Base-by-base conservation (phyloP, 2,329 filamentous ascomycete genomes). In the Pseudophaeomoniella oleicola region DNA sequence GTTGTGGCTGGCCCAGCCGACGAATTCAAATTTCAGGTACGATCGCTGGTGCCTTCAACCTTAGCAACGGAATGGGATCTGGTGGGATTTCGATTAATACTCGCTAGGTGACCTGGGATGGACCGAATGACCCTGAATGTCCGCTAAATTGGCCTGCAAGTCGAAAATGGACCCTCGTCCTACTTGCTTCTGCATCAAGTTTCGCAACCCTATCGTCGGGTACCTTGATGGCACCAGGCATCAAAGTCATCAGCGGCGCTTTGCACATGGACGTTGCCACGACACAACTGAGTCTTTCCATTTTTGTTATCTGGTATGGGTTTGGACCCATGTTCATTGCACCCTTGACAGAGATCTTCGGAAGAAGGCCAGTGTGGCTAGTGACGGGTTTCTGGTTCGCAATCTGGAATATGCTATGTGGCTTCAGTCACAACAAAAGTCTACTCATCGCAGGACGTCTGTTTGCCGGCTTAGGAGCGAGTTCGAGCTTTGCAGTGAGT, bases 151-250 rank as follows among this genome's bases (percentile, higher is more conserved):
- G 71, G 69, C 42, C 56, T 0, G 51, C 51, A 10, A 51, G 50
- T 17, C 62, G 57, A 44, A 74, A 72, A 48, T 73, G 69, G 69
- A 50, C 50, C 2, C 60, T 62, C 13, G 64, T 69, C 2, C 55
- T 65, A 18, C 50, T 71, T 41, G 49, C 71, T 22, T 60, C 69
- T 1, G 52, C 58, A 30, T 67, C 69, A 41, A 68, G 66, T 5
- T 58, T 72, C 44, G 66, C 72, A 40, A 66, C 66, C n/a, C 69
- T 71, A 1, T 68, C 75, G 39, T 67, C 69, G 3, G 70, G 66
- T 12, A 67, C 66, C 37, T 73, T 75, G 49, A 46, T 65, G 4
- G 57, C 63, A 0, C 64, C 63, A 2, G 60, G 57, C 1, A 44
- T 75, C 14, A 51, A 50, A 5, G 50, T 53, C 4, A 71, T 74